Evolutionary conservation across 108 stramenopile genomes (phyloP).

Genomic region (Pseudonitzschia multiseries): DNA sequence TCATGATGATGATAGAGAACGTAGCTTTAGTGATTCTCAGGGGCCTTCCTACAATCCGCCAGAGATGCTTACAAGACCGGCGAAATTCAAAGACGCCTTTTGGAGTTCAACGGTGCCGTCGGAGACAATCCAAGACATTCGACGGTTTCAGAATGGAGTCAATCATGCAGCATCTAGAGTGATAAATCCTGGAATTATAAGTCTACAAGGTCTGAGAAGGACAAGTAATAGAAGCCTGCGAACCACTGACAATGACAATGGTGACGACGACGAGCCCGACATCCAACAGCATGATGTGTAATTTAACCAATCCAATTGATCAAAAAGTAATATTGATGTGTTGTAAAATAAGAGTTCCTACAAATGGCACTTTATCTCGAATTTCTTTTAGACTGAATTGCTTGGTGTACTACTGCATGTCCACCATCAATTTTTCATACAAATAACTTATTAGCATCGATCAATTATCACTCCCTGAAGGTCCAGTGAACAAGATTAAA

Average conservation of each 20-base stretch:
- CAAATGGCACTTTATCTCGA: too few relatives aligned
- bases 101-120: conserved; percentile 76
- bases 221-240: not conserved
- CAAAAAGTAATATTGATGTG: too few relatives aligned
- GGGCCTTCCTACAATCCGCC: conserved; percentile 58
- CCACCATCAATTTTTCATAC: too few relatives aligned
- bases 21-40: conserved; percentile 27
- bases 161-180: conserved; percentile 26
- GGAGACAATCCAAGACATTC: conserved; percentile 80
- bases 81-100: conserved; percentile 73
- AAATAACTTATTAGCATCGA: too few relatives aligned
- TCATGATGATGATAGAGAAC: conserved; percentile 24
- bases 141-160: conserved; percentile 50
- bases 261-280: not conserved
- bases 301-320: too few relatives aligned
- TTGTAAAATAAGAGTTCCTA: too few relatives aligned
- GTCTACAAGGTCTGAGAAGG: conserved; percentile 24
- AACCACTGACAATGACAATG: conserved; percentile 3
- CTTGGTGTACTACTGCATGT: too few relatives aligned
- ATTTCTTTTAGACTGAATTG: too few relatives aligned
- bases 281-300: conserved; percentile 2
- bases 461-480: too few relatives aligned
- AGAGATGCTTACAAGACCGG: conserved; percentile 52
- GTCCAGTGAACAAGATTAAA: too few relatives aligned
- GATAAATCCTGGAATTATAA: conserved; percentile 36